Base-by-base conservation (phyloP, 2,329 filamentous ascomycete species). In the Cordyceps militaris region DNA sequence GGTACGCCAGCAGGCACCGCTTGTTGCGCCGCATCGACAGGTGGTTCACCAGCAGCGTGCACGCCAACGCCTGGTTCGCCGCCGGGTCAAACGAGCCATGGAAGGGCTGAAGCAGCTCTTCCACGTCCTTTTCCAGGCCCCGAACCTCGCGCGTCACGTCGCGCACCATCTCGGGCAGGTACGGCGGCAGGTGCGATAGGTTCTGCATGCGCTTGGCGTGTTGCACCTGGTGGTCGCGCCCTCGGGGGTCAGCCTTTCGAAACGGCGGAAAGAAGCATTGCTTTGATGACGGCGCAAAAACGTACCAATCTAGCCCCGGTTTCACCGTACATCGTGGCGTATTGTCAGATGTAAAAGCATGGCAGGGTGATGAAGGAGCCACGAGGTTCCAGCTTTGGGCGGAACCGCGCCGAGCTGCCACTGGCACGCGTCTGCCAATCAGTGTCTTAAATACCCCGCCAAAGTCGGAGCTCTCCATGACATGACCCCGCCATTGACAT, bases 21-120 rank as follows among this genome's bases (percentile, higher is more conserved):
- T 99, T 99, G 72, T 99, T 96, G 57, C 94, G 83, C 50, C 94
- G 86, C 88, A 97, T 97, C 64, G 89, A 91, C 11, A 99, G 78
- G 70, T 99, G 93, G 70, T 97, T 89, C 61, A 97, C 92, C 23
- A 99, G 83, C 24, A 99, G 79, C 1, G 90, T 89, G 69, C 91
- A 96, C 3, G 93, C 92, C 32, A 87, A 87, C 10, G 89, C 89
- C 46, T 91, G 90, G 66, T 97, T 86, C 11, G 86, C 82, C 16
- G 86, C 83, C 0, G 91, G 93, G 65, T 96, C 87, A 76, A 97
- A 97, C 0, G 86, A 87, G 60, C 88, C 88, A 62, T 88, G 84
- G 70, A 93, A 94, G 0, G 90, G 89, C 58, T 89, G 87, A 32
- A 97, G 82, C 28, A 96, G 84, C 57, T 83, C 82, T 40, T 83